Evolutionary conservation across 805 yeast species (phyloP).

Genomic region (Nakazawaea populi): DNA sequence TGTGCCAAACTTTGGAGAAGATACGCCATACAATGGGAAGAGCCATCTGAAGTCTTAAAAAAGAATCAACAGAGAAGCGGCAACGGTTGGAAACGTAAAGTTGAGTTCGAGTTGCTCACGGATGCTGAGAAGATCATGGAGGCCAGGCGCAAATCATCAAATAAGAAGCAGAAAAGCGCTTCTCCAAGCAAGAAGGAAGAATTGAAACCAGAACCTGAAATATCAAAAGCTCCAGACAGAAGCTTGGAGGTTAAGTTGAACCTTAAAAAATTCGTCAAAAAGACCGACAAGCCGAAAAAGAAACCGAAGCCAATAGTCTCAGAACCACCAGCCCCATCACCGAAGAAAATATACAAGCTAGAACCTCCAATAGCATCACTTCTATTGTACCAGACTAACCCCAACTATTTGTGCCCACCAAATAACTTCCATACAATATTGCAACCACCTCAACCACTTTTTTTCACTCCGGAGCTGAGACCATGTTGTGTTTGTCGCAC

Average conservation of each 20-base stretch:
- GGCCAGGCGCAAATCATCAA: slow-evolving; percentile 29
- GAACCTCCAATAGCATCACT: slow-evolving; percentile 3
- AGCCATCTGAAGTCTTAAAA: slow-evolving; percentile 60
- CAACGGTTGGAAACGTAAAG: slow-evolving; percentile 49
- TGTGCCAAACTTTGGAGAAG: slow-evolving; percentile 92
- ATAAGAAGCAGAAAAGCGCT: not conserved
- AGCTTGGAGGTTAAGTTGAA: slow-evolving; percentile 8
- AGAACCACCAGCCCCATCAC: slow-evolving; percentile 14
- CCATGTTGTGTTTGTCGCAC: slow-evolving; percentile 58
- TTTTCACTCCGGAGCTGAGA: slow-evolving; percentile 22
- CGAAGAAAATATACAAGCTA: slow-evolving; percentile 10
- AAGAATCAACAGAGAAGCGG: slow-evolving; percentile 37
- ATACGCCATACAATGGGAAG: slow-evolving; percentile 84
- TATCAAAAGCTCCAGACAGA: not conserved
- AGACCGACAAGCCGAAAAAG: slow-evolving; percentile 5
- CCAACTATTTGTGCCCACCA: not conserved
- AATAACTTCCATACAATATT: not conserved
- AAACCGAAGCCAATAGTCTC: not conserved
- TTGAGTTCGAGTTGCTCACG: slow-evolving; percentile 61
- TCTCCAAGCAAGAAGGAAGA: not conserved
- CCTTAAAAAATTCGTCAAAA: slow-evolving; percentile 4
- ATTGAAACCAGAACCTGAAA: not conserved
- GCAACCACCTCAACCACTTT: slow-evolving; percentile 6
- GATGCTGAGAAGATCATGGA: slow-evolving; percentile 54
- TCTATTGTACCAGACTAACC: not conserved